Conservation (phyloP, 495 filamentous ascomycete species). For the Cercophora samala region DNA sequence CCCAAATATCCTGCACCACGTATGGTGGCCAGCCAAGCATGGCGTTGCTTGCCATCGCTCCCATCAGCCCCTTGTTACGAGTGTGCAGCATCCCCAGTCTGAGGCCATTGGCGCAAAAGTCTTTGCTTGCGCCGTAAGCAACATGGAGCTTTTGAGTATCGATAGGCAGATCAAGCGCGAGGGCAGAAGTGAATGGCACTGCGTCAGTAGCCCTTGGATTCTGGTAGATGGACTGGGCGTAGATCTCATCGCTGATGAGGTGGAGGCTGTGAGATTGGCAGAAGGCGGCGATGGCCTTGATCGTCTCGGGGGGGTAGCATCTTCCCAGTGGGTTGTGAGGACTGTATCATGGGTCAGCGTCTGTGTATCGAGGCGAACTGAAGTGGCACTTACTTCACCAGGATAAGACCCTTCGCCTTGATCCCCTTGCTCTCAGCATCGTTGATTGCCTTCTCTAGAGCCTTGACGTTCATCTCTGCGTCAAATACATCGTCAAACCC, state of each 20-base stretch:
- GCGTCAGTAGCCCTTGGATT: conserved; percentile 15
- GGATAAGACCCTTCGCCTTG: conserved; percentile 33
- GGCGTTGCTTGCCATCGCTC: conserved; percentile 7
- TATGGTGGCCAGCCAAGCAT: conserved; percentile 24
- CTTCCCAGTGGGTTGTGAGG: conserved; percentile 29
- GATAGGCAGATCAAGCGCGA: conserved; percentile 38
- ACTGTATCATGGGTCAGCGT: conserved; percentile 22
- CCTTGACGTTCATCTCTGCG: conserved; percentile 24
- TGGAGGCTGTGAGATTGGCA: conserved; percentile 30
- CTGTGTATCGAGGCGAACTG: conserved; percentile 32
- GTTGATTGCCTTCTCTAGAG: conserved; percentile 37
- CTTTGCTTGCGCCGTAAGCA: conserved; percentile 44
- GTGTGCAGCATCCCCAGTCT: conserved; percentile 38
- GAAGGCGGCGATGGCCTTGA: conserved; percentile 22
- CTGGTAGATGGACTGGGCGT: conserved; percentile 31
- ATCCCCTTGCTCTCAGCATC: conserved; percentile 24
- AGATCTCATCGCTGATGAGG: conserved; percentile 37
- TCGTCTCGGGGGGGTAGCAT: conserved; percentile 28
- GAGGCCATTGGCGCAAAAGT: conserved; percentile 44
- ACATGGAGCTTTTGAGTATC: conserved; percentile 40
- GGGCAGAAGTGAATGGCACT: conserved; percentile 35
- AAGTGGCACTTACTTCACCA: conserved; percentile 24
- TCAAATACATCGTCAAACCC: conserved; percentile 37
- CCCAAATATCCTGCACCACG: conserved; percentile 24
- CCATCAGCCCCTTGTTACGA: conserved; percentile 19